Conservation (phyloP, 2,329 filamentous ascomycete species). For the Colletotrichum tofieldiae region DNA sequence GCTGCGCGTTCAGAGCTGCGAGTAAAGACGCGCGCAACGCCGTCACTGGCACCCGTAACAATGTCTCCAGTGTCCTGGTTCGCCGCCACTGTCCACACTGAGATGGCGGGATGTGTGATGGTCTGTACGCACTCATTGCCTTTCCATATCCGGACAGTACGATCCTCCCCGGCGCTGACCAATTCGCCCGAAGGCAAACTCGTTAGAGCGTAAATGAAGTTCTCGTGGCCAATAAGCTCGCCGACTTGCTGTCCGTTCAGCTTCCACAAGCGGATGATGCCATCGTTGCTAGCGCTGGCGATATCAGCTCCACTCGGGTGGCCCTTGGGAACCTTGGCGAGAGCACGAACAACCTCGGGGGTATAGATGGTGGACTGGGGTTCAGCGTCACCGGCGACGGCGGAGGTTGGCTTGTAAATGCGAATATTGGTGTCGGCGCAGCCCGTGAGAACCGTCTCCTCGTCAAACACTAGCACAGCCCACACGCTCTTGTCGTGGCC, state of each 20-base stretch:
- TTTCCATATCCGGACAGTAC: constrained; percentile 93
- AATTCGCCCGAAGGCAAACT: constrained; percentile 87
- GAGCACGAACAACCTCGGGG: constrained; percentile 88
- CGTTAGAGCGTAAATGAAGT: constrained; percentile 91
- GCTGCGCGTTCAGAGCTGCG: constrained; percentile 80
- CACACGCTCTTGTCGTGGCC: constrained; percentile 88
- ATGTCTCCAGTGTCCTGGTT: constrained; percentile 90
- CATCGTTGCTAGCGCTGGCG: constrained; percentile 94
- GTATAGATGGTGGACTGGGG: constrained; percentile 73
- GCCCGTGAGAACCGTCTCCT: constrained; percentile 87
- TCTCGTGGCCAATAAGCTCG: constrained; percentile 90
- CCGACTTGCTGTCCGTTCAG: constrained; percentile 82
- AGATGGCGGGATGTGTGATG: constrained; percentile 96
- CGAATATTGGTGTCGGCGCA: constrained; percentile 93
- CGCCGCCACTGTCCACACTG: constrained; percentile 93
- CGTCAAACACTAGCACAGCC: constrained; percentile 90
- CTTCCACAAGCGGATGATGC: constrained; percentile 89
- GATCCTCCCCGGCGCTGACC: constrained; percentile 92
- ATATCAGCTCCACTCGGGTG: constrained; percentile 92
- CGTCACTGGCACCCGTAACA: constrained; percentile 93
- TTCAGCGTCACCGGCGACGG: constrained; percentile 69
- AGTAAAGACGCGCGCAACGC: constrained; percentile 87
- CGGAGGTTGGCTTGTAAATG: constrained; percentile 80
- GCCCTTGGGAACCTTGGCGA: constrained; percentile 82
- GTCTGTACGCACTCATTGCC: constrained; percentile 89